Conservation (phyloP, 352 stramenopile species). For the Plasmopara muralis region DNA sequence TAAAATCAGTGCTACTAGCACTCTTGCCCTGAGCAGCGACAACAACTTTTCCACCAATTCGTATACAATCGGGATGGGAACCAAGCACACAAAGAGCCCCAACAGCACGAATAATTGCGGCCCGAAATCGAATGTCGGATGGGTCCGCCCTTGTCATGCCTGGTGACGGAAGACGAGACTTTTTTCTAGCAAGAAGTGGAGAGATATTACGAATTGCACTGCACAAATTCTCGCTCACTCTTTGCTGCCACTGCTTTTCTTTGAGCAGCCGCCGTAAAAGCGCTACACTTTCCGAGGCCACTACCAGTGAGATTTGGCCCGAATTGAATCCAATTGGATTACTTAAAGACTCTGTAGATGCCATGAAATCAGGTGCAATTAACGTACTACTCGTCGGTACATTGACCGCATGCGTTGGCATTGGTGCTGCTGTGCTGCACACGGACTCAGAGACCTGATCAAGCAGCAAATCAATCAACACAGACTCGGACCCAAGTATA, state of each 20-base stretch:
- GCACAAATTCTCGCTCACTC: slow-evolving; percentile 61
- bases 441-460: slow-evolving; percentile 85
- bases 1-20: slow-evolving; percentile 18
- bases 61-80: slow-evolving; percentile 78
- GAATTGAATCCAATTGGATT: slow-evolving; percentile 77
- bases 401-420: slow-evolving; percentile 49
- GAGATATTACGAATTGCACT: slow-evolving; percentile 68
- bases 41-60: slow-evolving; percentile 69
- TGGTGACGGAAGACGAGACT: slow-evolving; percentile 14
- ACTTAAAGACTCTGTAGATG: slow-evolving; percentile 65
- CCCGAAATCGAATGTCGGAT: slow-evolving; percentile 60
- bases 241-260: slow-evolving; percentile 53
- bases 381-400: slow-evolving; percentile 24
- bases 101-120: slow-evolving; percentile 73
- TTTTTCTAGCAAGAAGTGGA: slow-evolving; percentile 46
- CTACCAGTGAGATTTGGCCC: slow-evolving; percentile 68
- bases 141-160: slow-evolving; percentile 11
- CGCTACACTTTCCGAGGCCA: slow-evolving; percentile 78
- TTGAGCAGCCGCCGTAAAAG: slow-evolving; percentile 64
- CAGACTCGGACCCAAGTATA: slow-evolving; percentile 72
- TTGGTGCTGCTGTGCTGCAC: slow-evolving; percentile 63
- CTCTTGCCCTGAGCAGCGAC: slow-evolving; percentile 44
- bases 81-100: slow-evolving; percentile 77
- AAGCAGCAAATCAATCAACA: slow-evolving; percentile 77
- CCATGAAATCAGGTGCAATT: slow-evolving; percentile 19